A percentile compares a stretch with the other conserved stretches of the same genome.
phyloP scores from a whole-genome alignment of 331 rosid species.

The Spiraea crenata region DNA sequence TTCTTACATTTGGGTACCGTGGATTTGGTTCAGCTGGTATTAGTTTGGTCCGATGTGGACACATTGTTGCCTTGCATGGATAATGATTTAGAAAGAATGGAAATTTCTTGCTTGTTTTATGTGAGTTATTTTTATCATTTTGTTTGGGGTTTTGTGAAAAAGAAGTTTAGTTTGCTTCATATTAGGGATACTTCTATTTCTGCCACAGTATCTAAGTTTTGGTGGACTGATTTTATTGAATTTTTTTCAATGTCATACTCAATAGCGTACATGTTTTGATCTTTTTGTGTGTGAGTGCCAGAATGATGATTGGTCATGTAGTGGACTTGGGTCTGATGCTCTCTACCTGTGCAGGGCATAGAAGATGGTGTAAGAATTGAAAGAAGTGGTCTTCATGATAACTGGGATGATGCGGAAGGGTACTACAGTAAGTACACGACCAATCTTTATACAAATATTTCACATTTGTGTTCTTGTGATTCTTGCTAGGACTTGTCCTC shows the following conservation, averaged over 20 bases:
- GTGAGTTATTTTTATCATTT: not conserved
- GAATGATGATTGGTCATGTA: not conserved
- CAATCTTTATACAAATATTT: slow-evolving; percentile 6
- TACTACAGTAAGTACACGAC: slow-evolving; percentile 74
- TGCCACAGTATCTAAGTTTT: not conserved
- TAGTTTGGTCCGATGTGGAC: not conserved
- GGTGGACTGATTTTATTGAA: not conserved
- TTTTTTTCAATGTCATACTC: not conserved
- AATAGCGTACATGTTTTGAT: not conserved
- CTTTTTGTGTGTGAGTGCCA: not conserved
- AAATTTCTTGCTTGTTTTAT: not conserved
- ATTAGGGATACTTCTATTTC: not conserved
- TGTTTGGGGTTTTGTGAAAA: not conserved
- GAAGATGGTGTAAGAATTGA: slow-evolving; percentile 71
- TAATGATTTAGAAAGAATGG: not conserved
- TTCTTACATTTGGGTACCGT: not conserved
- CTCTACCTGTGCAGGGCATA: slow-evolving; percentile 54
- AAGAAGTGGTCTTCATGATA: slow-evolving; percentile 82
- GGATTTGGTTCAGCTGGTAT: not conserved
- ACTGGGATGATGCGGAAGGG: slow-evolving; percentile 99
- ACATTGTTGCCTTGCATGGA: no score
- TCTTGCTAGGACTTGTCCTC: slow-evolving; percentile 6
- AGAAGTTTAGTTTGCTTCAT: not conserved
- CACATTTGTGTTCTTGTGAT: not conserved
- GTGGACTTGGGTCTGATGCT: not conserved